Base-by-base conservation (phyloP, 164 flowering plant genomes). In the Stephania japonica region DNA sequence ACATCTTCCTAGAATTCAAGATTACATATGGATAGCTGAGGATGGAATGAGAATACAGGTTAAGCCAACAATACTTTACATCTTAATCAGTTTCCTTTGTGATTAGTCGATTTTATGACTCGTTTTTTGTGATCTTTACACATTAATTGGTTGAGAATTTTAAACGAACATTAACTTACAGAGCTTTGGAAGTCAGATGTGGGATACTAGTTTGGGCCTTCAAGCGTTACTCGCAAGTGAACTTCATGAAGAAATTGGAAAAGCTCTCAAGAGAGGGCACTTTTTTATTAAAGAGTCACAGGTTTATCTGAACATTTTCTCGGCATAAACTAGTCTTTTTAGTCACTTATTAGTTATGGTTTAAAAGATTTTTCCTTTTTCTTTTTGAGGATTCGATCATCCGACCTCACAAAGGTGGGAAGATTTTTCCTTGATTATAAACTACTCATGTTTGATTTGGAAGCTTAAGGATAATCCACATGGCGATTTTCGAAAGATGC, bases 401-500 rank as follows among this genome's bases (percentile, higher is more conserved):
- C 38, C 4, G 38, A 32, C 38, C 38, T 32, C 38, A 32, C 38
- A 32, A 4, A 32, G 38, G 38, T 4, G 38, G 38, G 38, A 32
- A 4, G 3, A 32, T 32, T 32, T 32, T 32, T 32, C 38, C 38
- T 32, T 32, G 38, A 32, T 32, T 32, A 32, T 32, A 32, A 32
- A 32, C 38, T 32, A 32, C 38, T 32, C 38, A 0, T 32, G 1
- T 32, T 32, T 32, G 38, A 32, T 12, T 72, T 70, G 78, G 70
- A 79, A 91, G 97, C 88, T 90, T 27, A 61, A 72, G 71, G 86
- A 86, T 19, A 83, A 91, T 66, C 82, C 90, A 64, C 77, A 88
- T 16, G 97, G 96, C 26, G 83, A 92, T 76, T 85, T 87, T 23
- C 71, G 32, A 56, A 64, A 23, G 68, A 86, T 89, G 97, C 89